A percentile compares a stretch with the other conserved stretches of the same genome.
Evolutionary conservation across 2,329 filamentous ascomycete genomes (phyloP).

Genomic region (Claviceps cyperi): DNA sequence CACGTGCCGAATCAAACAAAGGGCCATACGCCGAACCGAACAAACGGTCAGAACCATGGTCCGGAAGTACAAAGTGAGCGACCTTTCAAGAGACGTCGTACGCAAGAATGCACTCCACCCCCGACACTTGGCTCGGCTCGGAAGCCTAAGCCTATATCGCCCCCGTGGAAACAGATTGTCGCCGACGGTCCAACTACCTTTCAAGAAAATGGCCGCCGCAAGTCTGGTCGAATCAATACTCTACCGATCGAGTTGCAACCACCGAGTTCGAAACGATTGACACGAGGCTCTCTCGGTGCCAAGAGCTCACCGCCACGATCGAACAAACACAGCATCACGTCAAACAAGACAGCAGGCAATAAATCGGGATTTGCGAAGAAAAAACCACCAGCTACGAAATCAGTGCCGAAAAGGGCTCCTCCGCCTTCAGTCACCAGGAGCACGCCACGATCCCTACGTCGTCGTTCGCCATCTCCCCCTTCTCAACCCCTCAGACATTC

Average conservation of each 20-base stretch:
- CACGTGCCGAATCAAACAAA: conserved; percentile 23
- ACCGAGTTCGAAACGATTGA: conserved; percentile 35
- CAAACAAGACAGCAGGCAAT: conserved; percentile 16
- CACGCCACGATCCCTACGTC: conserved; percentile 21
- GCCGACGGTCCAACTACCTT: conserved; percentile 83
- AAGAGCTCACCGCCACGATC: conserved; percentile 17
- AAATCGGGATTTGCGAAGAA: conserved; percentile 15
- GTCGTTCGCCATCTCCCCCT: conserved; percentile 27
- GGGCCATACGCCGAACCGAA: conserved; percentile 23
- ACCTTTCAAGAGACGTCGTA: conserved; percentile 52
- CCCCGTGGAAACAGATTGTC: conserved; percentile 80
- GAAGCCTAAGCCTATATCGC: conserved; percentile 48
- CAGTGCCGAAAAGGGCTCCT: conserved; percentile 14
- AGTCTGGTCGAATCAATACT: conserved; percentile 49
- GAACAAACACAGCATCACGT: conserved; percentile 15
- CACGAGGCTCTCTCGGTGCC: conserved; percentile 25
- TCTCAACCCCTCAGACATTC: conserved; percentile 25
- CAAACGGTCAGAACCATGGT: conserved; percentile 44
- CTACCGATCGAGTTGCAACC: conserved; percentile 39
- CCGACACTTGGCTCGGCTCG: conserved; percentile 20
- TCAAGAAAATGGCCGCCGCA: conserved; percentile 55
- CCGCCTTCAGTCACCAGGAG: conserved; percentile 12
- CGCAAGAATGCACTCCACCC: conserved; percentile 31
- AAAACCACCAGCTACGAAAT: conserved; percentile 15
- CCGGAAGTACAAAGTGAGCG: conserved; percentile 26